A percentile compares a stretch with the other conserved stretches of the same genome.
Conservation (phyloP, 2,329 filamentous ascomycete species). For the Aspergillus brasiliensis region DNA sequence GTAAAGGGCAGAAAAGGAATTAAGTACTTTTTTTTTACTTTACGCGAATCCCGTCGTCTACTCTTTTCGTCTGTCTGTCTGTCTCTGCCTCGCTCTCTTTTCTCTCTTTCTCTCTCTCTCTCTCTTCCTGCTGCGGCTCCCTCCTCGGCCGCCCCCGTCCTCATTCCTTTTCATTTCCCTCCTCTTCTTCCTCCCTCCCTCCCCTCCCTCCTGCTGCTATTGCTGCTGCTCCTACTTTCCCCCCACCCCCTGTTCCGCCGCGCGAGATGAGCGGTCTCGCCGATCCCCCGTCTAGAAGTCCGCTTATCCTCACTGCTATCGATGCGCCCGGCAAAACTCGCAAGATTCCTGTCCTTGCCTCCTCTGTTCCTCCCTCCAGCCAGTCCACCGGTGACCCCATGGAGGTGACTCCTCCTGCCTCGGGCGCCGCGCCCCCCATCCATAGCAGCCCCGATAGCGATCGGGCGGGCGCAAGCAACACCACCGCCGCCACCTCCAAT, state of each 20-base stretch:
- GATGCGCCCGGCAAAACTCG: slow-evolving; percentile 50
- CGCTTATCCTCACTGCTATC: slow-evolving; percentile 41
- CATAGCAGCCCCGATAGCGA: slow-evolving; percentile 54
- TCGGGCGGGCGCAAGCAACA: slow-evolving; percentile 38
- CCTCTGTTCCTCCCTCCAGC: slow-evolving; percentile 45
- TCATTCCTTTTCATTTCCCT: slow-evolving; percentile 11
- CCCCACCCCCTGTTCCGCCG: slow-evolving; percentile 17
- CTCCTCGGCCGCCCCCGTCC: background rate
- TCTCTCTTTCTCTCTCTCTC: background rate
- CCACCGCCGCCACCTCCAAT: slow-evolving; percentile 31
- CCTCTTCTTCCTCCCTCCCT: slow-evolving; percentile 19
- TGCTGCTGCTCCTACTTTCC: background rate
- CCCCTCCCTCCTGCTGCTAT: slow-evolving; percentile 20
- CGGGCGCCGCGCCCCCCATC: slow-evolving; percentile 46
- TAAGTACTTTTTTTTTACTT: too few species aligned
- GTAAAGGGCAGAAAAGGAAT: too few species aligned
- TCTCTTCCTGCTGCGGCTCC: background rate
- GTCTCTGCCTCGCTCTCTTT: background rate
- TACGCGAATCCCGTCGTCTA: too few species aligned
- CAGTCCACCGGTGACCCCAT: slow-evolving; percentile 55
- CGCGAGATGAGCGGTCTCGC: slow-evolving; percentile 45
- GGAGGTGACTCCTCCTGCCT: slow-evolving; percentile 55
- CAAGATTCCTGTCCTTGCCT: slow-evolving; percentile 55
- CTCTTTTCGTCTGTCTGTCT: background rate
- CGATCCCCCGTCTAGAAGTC: slow-evolving; percentile 47